Conservation (phyloP, 768 basidiomycete genomes). For the Boletus speciosus region DNA sequence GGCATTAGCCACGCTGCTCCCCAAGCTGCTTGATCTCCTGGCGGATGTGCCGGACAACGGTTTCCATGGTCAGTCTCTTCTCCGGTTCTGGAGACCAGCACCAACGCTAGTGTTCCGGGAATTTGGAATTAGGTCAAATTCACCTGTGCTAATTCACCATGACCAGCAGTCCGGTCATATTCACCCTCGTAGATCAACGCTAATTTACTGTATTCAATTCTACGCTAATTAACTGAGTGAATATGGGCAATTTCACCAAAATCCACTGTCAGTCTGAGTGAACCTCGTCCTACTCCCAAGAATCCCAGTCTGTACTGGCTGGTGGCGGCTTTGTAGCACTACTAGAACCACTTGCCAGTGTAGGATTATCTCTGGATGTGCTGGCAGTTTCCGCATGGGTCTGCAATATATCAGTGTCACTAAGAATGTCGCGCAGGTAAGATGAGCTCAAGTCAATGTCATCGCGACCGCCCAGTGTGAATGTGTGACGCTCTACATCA, state of each 20-base stretch:
- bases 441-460: background rate
- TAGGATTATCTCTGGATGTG: background rate
- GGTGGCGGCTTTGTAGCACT: background rate
- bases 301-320: background rate
- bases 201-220: background rate
- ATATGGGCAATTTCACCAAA: background rate
- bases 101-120: background rate
- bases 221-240: background rate
- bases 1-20: background rate
- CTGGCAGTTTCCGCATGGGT: background rate
- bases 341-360: background rate
- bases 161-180: background rate
- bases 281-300: background rate
- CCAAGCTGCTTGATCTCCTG: constrained; percentile 1
- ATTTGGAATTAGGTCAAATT: background rate
- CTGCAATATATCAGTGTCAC: background rate
- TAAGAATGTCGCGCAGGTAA: background rate
- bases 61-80: constrained; percentile 10
- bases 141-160: background rate
- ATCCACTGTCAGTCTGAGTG: background rate
- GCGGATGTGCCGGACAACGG: background rate
- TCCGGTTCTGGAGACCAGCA: constrained; percentile 12
- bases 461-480: background rate
- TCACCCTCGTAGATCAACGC: background rate
- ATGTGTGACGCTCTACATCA: background rate